Conservation (phyloP, 495 filamentous ascomycete species). For the Daldinia concentrica region DNA sequence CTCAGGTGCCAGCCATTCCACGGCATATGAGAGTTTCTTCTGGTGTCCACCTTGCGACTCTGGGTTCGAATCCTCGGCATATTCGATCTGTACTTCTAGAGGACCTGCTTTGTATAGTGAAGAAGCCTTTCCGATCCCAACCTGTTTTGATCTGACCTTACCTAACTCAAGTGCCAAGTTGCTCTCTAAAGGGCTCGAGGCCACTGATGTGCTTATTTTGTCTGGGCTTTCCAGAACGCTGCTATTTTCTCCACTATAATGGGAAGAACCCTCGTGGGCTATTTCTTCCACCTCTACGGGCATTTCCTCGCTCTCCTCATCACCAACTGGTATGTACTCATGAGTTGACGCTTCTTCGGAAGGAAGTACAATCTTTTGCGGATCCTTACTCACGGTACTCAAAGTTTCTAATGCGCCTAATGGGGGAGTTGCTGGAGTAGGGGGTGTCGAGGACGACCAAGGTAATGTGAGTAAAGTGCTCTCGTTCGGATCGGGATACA, state of each 20-base stretch:
- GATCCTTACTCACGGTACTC: not conserved
- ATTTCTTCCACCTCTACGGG: not conserved
- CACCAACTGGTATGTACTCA: not conserved
- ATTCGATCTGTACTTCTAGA: conserved; percentile 44
- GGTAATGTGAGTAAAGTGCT: conserved; percentile 38
- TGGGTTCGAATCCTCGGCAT: conserved; percentile 11
- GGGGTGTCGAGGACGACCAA: conserved; percentile 28
- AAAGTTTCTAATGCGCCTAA: not conserved
- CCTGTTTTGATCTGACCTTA: conserved; percentile 2
- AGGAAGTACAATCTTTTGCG: not conserved
- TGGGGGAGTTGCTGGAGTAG: not conserved
- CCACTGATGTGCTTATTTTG: not conserved
- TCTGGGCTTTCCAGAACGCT: not conserved
- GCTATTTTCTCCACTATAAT: not conserved
- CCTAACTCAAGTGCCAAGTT: not conserved
- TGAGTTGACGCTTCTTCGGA: not conserved
- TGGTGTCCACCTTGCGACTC: not conserved
- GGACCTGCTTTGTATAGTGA: conserved; percentile 32
- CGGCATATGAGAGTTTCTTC: conserved; percentile 15
- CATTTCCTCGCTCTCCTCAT: not conserved
- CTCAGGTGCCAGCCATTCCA: conserved; percentile 8
- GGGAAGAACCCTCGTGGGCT: not conserved
- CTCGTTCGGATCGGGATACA: conserved; percentile 27
- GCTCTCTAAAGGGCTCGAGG: not conserved
- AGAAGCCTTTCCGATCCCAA: conserved; percentile 27